phyloP scores from a whole-genome alignment of 2,329 filamentous ascomycete genomes.

The Paecilomyces fulvus region DNA sequence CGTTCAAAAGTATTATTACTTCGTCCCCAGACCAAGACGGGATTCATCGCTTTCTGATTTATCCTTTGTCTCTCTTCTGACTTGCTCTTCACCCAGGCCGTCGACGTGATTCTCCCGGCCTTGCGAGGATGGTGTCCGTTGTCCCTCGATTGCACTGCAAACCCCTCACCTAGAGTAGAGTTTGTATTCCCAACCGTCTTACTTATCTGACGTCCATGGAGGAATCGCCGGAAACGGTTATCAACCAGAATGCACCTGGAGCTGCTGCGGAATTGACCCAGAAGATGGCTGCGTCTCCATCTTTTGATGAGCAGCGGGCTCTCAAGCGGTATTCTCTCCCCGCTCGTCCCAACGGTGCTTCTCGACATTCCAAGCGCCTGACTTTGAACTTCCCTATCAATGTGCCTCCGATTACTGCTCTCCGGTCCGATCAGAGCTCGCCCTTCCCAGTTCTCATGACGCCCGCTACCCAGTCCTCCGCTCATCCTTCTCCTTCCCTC shows the following conservation, averaged over 20 bases:
- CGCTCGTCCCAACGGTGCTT: constrained; percentile 23
- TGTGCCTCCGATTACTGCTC: constrained; percentile 16
- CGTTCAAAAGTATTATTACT: not conserved
- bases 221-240: not conserved
- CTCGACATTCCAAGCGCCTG: constrained; percentile 37
- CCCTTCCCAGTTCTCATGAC: constrained; percentile 26
- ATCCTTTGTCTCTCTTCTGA: not conserved
- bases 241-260: not conserved
- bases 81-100: not conserved
- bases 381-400: constrained; percentile 42
- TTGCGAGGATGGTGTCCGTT: not conserved
- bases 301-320: constrained; percentile 9
- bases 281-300: not conserved
- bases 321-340: constrained; percentile 26
- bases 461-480: constrained; percentile 23
- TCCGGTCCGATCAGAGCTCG: constrained; percentile 15
- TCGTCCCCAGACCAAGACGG: not conserved
- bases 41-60: not conserved
- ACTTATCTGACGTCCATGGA: not conserved
- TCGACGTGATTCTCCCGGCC: not conserved
- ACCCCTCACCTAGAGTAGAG: not conserved
- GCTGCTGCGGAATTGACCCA: not conserved
- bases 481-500: constrained; percentile 21
- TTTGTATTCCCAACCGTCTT: not conserved
- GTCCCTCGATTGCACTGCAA: not conserved